Conservation (phyloP, 352 stramenopile species). For the Phytopythium aichiense region DNA sequence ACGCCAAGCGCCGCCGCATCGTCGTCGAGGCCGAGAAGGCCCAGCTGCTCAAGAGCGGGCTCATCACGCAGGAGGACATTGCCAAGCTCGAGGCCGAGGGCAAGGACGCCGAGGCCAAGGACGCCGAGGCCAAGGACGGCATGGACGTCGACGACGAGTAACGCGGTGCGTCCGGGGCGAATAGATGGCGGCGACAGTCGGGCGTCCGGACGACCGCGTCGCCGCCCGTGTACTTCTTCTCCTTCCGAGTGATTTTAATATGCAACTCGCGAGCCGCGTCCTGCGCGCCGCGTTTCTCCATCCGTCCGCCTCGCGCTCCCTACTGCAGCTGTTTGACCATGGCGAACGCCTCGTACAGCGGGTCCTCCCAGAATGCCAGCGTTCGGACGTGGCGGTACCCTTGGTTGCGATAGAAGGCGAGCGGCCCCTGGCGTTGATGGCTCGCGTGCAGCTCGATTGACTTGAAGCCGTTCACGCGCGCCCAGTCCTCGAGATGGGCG, state of each 20-base stretch:
- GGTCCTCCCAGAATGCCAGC: slow-evolving; percentile 25
- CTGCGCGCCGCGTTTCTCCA: not conserved
- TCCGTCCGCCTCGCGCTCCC: not conserved
- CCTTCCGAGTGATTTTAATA: slow-evolving; percentile 2
- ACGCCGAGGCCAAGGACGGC: slow-evolving; percentile 22
- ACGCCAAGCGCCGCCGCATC: slow-evolving; percentile 74
- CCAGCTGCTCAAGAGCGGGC: slow-evolving; percentile 70
- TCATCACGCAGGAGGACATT: slow-evolving; percentile 83
- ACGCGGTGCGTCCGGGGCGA: not conserved
- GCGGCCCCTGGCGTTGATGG: slow-evolving; percentile 9
- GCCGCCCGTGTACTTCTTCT: not conserved
- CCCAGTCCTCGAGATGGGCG: slow-evolving; percentile 17
- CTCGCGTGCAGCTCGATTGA: slow-evolving; percentile 14
- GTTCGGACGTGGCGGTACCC: slow-evolving; percentile 22
- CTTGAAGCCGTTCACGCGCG: slow-evolving; percentile 16
- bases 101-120: slow-evolving; percentile 23
- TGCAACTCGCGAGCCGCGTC: not conserved
- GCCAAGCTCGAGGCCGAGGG: slow-evolving; percentile 69
- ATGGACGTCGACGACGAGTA: slow-evolving; percentile 51
- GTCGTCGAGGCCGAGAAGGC: slow-evolving; percentile 67
- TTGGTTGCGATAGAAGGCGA: slow-evolving; percentile 30
- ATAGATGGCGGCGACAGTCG: not conserved
- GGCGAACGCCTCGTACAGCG: slow-evolving; percentile 21
- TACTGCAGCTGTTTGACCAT: slow-evolving; percentile 21
- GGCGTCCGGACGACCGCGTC: not conserved